phyloP scores from a whole-genome alignment of 345 rosid species.

The Kernera saxatilis region DNA sequence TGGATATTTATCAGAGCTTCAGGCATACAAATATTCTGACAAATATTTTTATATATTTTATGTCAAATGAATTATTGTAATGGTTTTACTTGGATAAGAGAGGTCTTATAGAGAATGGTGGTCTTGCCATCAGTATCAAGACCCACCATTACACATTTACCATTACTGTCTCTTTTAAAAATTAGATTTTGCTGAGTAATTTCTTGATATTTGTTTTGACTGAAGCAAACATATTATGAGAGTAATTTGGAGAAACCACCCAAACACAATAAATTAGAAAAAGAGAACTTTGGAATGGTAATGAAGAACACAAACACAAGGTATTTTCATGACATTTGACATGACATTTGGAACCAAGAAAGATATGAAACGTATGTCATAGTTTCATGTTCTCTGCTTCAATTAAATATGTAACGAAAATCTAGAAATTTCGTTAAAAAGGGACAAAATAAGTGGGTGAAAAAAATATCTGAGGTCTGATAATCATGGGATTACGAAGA shows the following conservation, averaged over 20 bases:
- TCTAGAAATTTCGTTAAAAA: background rate
- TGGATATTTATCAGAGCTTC: constrained; percentile 1
- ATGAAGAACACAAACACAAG: background rate
- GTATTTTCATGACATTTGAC: too few relatives aligned
- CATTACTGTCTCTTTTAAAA: background rate
- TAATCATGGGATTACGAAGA: background rate
- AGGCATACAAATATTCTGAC: background rate
- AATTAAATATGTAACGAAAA: background rate
- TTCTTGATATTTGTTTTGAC: background rate
- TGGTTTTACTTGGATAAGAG: background rate
- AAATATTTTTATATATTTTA: background rate
- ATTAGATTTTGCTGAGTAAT: too few relatives aligned
- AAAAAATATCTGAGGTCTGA: background rate
- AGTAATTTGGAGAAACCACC: background rate
- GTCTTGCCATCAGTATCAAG: background rate
- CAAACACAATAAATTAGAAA: background rate
- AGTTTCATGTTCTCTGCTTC: background rate
- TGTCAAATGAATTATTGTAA: background rate
- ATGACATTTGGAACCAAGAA: background rate
- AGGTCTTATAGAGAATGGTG: background rate
- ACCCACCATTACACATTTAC: background rate
- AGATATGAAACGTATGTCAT: background rate
- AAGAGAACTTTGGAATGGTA: background rate
- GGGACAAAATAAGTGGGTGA: background rate
- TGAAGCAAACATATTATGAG: background rate